Base-by-base conservation (phyloP, 208 protist genomes). In the Wallacemonas sp. region DNA sequence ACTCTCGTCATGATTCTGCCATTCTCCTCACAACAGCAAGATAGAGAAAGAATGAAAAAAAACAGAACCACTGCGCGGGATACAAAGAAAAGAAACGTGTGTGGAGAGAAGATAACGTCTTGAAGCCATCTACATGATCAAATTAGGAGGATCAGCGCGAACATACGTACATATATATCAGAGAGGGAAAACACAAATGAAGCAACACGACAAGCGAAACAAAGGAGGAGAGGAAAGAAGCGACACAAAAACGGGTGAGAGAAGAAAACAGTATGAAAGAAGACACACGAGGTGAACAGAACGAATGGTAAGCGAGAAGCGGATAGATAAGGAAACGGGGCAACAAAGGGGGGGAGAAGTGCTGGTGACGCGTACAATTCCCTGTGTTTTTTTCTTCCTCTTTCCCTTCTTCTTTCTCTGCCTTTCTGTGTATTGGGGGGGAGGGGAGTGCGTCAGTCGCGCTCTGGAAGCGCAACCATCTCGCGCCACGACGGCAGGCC, bases 81-180 rank as follows among this genome's bases (percentile, higher is more conserved):
- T 14, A 41, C 9, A 41, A 41, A 41, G 36, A 41, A 41, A 41
- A 41, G 14, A 41, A 41, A 41, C 9, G 14, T 14, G 6, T 41
- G 36, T 6, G 36, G 9, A 41, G 36, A 41, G 9, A 14, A 14
- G 36, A 41, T 17, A 41, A 41, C 9, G 36, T 6, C 36, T 14
- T 17, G 36, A 41, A 41, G 17, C 19, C 44, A 23, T 36, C 24
- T 54, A 66, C 44, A 54, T 54, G 47, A 41, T 26, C n/a, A 48
- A 64, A 49, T 8, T 54, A n/a, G n/a, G n/a, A n/a, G n/a, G n/a
- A n/a, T n/a, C n/a, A n/a, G n/a, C n/a, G n/a, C n/a, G n/a, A n/a
- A n/a, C n/a, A n/a, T n/a, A n/a, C n/a, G n/a, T n/a, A n/a, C n/a
- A n/a, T n/a, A n/a, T n/a, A n/a, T n/a, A n/a, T 41, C 36, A 41